Conservation (phyloP, 2,329 filamentous ascomycete genomes). For the Monosporascus sp. region DNA sequence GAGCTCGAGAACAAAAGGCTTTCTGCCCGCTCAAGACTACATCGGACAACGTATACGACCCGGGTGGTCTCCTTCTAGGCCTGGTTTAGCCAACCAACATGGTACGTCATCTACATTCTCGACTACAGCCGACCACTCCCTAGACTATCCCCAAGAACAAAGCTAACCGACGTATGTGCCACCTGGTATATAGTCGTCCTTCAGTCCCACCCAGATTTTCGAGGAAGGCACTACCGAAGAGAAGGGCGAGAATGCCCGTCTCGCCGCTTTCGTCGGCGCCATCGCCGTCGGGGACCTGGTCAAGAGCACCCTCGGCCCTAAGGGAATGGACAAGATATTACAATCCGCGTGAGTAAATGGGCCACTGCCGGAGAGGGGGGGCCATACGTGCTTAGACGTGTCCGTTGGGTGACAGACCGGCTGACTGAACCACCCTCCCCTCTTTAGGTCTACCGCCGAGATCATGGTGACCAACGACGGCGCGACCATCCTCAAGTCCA, state of each 20-base stretch:
- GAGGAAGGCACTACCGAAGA: slow-evolving; percentile 94
- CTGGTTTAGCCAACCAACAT: not conserved
- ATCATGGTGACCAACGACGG: slow-evolving; percentile 99
- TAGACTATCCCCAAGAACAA: not conserved
- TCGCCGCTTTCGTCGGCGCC: slow-evolving; percentile 95
- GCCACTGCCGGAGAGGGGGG: no score
- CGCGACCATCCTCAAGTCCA: slow-evolving; percentile 96
- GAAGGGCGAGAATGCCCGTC: slow-evolving; percentile 98
- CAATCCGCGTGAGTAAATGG: slow-evolving; percentile 73
- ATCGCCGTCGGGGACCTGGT: slow-evolving; percentile 97
- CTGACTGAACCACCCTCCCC: slow-evolving; percentile 9
- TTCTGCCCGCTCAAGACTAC: not conserved
- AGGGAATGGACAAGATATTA: slow-evolving; percentile 98
- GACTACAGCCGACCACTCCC: not conserved
- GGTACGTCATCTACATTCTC: not conserved
- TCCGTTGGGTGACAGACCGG: not conserved
- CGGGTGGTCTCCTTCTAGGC: not conserved
- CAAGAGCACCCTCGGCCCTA: slow-evolving; percentile 93
- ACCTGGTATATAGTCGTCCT: slow-evolving; percentile 41
- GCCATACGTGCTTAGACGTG: no score
- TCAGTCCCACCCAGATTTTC: slow-evolving; percentile 96
- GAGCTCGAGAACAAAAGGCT: not conserved
- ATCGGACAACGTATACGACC: not conserved
- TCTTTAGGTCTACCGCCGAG: slow-evolving; percentile 77
- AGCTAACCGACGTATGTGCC: not conserved